Evolutionary conservation across 495 filamentous ascomycete species (phyloP).

Genomic region (Penicillium samsonianum): DNA sequence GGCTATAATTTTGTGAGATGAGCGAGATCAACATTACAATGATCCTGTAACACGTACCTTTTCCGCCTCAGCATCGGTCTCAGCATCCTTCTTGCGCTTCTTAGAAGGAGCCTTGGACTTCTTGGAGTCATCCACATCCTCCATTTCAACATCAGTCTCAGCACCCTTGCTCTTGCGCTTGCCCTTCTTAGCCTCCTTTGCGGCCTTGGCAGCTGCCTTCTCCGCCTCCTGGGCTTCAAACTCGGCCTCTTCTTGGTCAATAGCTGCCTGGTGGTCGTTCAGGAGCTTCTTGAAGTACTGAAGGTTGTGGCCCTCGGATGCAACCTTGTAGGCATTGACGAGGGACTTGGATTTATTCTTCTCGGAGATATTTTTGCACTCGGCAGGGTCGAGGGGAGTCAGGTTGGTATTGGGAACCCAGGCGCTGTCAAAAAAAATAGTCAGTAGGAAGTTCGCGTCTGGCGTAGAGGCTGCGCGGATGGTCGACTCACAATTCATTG

Average conservation of each 20-base stretch:
- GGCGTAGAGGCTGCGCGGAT: not conserved
- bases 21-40: not conserved
- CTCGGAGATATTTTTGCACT: conserved; percentile 61
- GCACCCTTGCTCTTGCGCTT: conserved; percentile 61
- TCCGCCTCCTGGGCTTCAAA: conserved; percentile 57
- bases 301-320: conserved; percentile 68
- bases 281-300: conserved; percentile 77
- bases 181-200: conserved; percentile 60
- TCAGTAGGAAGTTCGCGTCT: conserved; percentile 4
- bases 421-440: conserved; percentile 54
- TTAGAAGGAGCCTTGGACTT: conserved; percentile 56
- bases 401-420: conserved; percentile 84
- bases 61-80: conserved; percentile 63
- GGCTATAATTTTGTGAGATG: conserved; percentile 30
- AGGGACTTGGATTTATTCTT: conserved; percentile 76
- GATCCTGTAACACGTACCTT: conserved; percentile 54
- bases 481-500: conserved; percentile 84
- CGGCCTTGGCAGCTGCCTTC: conserved; percentile 61
- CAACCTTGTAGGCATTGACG: conserved; percentile 70
- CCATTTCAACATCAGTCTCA: conserved; percentile 76
- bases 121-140: conserved; percentile 59
- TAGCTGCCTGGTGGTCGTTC: conserved; percentile 55
- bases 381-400: conserved; percentile 67
- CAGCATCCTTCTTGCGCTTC: conserved; percentile 69
- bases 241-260: conserved; percentile 64